phyloP scores from a whole-genome alignment of 805 yeast genomes.

The Ogataea pilisensis region DNA sequence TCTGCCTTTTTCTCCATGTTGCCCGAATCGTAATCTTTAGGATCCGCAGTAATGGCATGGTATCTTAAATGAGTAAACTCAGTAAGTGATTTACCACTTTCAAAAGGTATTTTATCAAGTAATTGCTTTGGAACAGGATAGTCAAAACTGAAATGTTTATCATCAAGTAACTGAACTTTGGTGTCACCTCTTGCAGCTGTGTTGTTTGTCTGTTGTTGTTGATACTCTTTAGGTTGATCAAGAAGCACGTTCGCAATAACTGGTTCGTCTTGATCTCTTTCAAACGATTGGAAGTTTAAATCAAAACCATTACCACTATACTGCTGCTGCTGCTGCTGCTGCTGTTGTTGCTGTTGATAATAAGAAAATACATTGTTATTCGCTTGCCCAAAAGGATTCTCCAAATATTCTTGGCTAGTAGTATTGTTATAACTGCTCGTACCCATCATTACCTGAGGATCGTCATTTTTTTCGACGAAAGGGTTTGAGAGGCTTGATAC shows the following conservation, averaged over 20 bases:
- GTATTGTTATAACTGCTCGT: not conserved
- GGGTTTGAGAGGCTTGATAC: not conserved
- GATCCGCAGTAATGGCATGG: constrained; percentile 92
- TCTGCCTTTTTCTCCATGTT: constrained; percentile 43
- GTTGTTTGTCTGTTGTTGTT: constrained; percentile 16
- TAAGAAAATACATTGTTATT: not conserved
- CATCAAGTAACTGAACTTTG: constrained; percentile 51
- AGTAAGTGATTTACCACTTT: constrained; percentile 33
- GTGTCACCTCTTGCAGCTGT: constrained; percentile 27
- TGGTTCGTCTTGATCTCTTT: constrained; percentile 29
- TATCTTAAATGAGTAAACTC: constrained; percentile 81
- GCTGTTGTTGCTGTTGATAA: constrained; percentile 2
- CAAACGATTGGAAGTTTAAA: constrained; percentile 20
- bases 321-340: no score
- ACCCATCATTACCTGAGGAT: not conserved
- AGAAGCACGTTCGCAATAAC: constrained; percentile 16
- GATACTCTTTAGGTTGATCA: constrained; percentile 9
- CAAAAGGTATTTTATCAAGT: constrained; percentile 42
- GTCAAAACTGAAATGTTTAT: constrained; percentile 72
- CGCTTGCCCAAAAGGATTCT: not conserved
- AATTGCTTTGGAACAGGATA: constrained; percentile 76
- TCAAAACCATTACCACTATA: not conserved
- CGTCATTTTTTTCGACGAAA: not conserved
- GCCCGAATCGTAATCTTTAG: constrained; percentile 56
- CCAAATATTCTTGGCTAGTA: not conserved